phyloP scores from a whole-genome alignment of 202 grass and related monocot species.

The Tripidium arundinaceum region DNA sequence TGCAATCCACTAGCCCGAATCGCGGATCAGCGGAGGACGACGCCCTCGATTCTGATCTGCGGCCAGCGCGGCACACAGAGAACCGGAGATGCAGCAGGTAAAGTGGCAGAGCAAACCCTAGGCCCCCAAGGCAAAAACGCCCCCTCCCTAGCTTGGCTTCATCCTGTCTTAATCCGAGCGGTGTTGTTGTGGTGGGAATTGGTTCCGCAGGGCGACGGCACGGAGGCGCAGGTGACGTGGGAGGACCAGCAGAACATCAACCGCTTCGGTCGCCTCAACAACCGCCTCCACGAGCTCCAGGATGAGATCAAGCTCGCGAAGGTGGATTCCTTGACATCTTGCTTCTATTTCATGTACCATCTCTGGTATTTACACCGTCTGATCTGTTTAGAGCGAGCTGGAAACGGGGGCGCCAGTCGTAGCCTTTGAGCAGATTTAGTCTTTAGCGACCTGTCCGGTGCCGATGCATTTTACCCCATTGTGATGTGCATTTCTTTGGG shows the following conservation, averaged over 20 bases:
- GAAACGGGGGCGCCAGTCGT: background rate
- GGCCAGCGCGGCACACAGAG: background rate
- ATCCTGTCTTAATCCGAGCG: constrained; percentile 1
- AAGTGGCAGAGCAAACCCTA: background rate
- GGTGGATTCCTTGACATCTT: constrained; percentile 29
- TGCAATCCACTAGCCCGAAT: background rate
- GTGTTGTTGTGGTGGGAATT: background rate
- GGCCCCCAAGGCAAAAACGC: background rate
- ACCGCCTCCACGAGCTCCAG: constrained; percentile 80
- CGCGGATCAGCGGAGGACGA: background rate
- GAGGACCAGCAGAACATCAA: constrained; percentile 99
- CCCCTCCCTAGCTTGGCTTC: background rate
- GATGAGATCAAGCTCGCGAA: constrained; percentile 93
- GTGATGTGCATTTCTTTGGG: background rate
- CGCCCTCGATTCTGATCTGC: constrained; percentile 10
- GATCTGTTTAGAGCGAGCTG: background rate
- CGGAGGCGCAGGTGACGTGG: constrained; percentile 97
- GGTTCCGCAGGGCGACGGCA: constrained; percentile 58
- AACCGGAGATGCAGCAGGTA: constrained; percentile 54
- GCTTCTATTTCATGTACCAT: background rate
- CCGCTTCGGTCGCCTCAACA: constrained; percentile 93
- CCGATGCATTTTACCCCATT: background rate
- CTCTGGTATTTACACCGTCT: background rate
- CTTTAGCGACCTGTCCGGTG: background rate
- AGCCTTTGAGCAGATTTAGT: background rate